These are phyloP conservation scores for Conringia planisiliqua DNA, from an alignment of 345 rosid species.

Conservation along the genomic window DNA sequence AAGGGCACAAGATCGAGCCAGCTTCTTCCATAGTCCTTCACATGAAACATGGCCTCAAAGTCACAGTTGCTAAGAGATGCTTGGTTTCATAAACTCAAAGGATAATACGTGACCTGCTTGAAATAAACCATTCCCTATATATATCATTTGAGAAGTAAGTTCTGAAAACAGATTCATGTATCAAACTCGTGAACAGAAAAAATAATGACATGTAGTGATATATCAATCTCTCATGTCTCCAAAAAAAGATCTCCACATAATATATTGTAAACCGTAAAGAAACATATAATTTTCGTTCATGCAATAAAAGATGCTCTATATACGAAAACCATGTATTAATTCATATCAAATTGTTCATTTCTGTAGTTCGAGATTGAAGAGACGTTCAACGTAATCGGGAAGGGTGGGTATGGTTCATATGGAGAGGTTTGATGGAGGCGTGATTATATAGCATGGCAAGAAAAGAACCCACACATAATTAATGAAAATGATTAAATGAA, in stretches of 20 bases:
- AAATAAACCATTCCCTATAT: background rate
- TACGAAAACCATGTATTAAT: background rate
- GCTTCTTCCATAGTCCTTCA: conserved; percentile 14
- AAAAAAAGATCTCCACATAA: background rate
- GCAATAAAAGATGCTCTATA: no score
- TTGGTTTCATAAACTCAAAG: background rate
- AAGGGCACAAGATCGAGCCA: conserved; percentile 19
- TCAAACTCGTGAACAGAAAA: no score
- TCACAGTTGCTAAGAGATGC: conserved; percentile 11
- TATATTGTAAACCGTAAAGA: background rate
- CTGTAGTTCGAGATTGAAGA: no score
- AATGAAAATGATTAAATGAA: no score
- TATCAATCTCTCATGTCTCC: background rate
- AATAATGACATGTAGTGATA: no score
- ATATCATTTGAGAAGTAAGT: background rate
- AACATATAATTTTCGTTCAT: no score
- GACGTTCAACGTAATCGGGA: no score
- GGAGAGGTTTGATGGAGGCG: no score
- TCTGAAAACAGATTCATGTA: background rate
- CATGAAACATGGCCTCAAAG: conserved; percentile 29
- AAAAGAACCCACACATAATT: no score
- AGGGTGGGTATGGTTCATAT: no score
- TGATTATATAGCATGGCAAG: no score
- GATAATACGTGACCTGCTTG: background rate
- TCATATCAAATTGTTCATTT: background rate